Evolutionary conservation across 2,329 filamentous ascomycete genomes (phyloP), one percentile per base, ranked within the genome.

Genomic region (Albophoma yamanashiensis): DNA sequence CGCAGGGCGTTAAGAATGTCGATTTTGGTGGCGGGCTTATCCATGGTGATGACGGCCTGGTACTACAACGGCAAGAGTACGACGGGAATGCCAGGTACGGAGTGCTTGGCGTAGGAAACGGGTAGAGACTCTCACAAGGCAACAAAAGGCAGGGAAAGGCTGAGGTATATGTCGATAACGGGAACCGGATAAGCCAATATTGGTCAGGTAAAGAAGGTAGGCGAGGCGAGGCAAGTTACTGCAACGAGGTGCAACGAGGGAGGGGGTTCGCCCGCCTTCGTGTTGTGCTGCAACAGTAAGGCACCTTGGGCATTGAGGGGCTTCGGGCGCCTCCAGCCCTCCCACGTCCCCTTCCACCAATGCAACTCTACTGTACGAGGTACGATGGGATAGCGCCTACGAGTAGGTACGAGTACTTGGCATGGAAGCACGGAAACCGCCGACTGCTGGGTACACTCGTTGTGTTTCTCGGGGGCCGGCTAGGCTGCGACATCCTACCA

Each of bases 1-100:
- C 71, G 72, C 59, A 79, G 67, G 40, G 68, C 63, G 34, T 69
- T 67, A 52, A 69, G 53, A 59, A 73, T 61, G 22, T 63, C 64
- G 31, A 63, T 43, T 52, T 68, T 64, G 39, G 66, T 61, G 39
- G 62, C 62, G 59, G 58, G 60, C 39, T 64, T 52, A 25, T 63
- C 66, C 70, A 73, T 73, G 61, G 43, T 58, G 62, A 56, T 14
- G 53, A 9, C 38, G 9, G 31, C 27, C 20, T 25, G 8, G 53
- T 6, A 45, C 27, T 20, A 20, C 8, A 20, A 53, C 5, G 17
- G 11, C 17, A 5, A 36, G 31, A 36, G 36, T 5, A 17, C 25
- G 11, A 14, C 8, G 9, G 55, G 12, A 20, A 57, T 22, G 15
- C 38, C 31, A 45, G 27, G 25, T 34, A 34, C 47, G 47, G 34